These are phyloP conservation scores for Globisporangium rhizosaccharum DNA, from an alignment of 352 stramenopile species.

Conservation along the genomic window DNA sequence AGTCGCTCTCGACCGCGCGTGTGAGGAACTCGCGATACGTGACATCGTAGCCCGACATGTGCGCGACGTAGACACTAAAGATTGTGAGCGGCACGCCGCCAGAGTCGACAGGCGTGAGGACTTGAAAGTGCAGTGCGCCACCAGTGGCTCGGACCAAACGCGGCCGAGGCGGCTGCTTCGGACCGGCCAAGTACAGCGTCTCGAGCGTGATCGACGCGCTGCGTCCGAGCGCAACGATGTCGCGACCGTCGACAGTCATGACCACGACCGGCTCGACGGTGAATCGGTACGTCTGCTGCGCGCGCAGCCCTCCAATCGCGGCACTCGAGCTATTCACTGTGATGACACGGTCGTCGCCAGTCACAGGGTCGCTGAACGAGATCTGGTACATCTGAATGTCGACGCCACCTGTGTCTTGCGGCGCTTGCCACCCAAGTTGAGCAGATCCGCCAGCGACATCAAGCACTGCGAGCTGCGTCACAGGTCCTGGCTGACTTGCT, in stretches of 20 bases:
- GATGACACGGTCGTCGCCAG: constrained; percentile 4
- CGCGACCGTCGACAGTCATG: not conserved
- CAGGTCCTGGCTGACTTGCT: constrained; percentile 16
- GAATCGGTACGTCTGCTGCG: constrained; percentile 25
- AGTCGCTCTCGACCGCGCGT: constrained; percentile 3
- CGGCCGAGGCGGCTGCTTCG: constrained; percentile 20
- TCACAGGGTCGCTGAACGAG: constrained; percentile 11
- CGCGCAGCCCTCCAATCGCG: constrained; percentile 20
- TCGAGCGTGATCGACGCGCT: not conserved
- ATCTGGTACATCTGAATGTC: constrained; percentile 23
- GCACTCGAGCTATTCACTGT: constrained; percentile 9
- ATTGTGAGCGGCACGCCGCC: constrained; percentile 22
- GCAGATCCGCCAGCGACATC: constrained; percentile 21
- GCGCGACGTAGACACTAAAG: constrained; percentile 29
- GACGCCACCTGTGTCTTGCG: constrained; percentile 25
- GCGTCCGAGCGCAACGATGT: not conserved
- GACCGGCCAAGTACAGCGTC: constrained; percentile 14
- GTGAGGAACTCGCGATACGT: constrained; percentile 15
- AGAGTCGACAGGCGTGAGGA: constrained; percentile 32
- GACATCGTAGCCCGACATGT: constrained; percentile 11
- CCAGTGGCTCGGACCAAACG: constrained; percentile 33
- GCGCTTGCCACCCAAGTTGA: constrained; percentile 23
- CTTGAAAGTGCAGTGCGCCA: constrained; percentile 29
- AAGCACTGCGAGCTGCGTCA: constrained; percentile 12
- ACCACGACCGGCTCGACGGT: constrained; percentile 13